Evolutionary conservation across 2,329 filamentous ascomycete species (phyloP).

Genomic region (Phyllosticta citrichinensis): DNA sequence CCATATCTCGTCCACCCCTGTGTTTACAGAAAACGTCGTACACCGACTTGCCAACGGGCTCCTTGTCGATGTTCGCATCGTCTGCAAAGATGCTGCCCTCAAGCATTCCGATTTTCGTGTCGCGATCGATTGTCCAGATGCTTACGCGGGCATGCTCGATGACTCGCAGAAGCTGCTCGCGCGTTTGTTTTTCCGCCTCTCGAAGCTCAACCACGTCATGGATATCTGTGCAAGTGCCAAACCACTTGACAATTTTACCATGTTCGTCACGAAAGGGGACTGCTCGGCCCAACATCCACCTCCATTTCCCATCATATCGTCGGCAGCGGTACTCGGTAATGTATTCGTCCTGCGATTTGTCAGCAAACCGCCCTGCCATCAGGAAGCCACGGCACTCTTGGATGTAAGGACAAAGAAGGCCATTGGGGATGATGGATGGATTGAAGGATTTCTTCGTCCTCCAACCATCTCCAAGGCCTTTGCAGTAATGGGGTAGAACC

Average conservation of each 20-base stretch:
- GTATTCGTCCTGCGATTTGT: constrained; percentile 43
- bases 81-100: constrained; percentile 49
- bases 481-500: neutral
- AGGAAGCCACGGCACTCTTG: neutral
- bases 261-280: constrained; percentile 57
- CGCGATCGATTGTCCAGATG: constrained; percentile 59
- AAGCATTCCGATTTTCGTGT: constrained; percentile 54
- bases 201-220: constrained; percentile 63
- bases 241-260: constrained; percentile 67
- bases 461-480: no score
- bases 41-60: constrained; percentile 49
- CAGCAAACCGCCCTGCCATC: neutral
- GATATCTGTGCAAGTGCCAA: constrained; percentile 71
- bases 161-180: constrained; percentile 62
- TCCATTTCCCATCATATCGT: constrained; percentile 57
- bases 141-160: constrained; percentile 67
- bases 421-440: neutral
- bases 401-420: neutral
- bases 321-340: constrained; percentile 61
- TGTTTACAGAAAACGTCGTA: constrained; percentile 48
- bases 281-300: constrained; percentile 70
- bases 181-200: constrained; percentile 53
- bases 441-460: no score
- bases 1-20: constrained; percentile 22
- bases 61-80: constrained; percentile 26